These are phyloP conservation scores for Corinectria fuckeliana DNA, from an alignment of 2,329 filamentous ascomycete species.

Conservation along the genomic window DNA sequence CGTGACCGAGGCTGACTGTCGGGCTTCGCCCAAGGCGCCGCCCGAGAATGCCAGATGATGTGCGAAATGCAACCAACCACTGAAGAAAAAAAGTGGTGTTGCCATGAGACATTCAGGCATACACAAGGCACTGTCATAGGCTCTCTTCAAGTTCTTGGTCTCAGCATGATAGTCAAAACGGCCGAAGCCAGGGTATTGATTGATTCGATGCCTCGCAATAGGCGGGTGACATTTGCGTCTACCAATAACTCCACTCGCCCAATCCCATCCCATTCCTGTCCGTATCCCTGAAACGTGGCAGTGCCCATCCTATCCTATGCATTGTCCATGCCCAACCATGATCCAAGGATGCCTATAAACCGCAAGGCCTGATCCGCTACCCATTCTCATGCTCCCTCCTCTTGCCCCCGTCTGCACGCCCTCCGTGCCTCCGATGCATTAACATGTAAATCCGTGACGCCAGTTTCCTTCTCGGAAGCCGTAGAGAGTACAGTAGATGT, in stretches of 20 bases:
- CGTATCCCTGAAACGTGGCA: conserved; percentile 29
- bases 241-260: conserved; percentile 20
- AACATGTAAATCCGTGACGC: conserved; percentile 21
- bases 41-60: neutral
- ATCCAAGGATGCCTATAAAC: neutral
- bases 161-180: conserved; percentile 8
- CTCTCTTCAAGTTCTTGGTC: neutral
- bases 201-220: conserved; percentile 10
- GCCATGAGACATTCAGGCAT: conserved; percentile 9
- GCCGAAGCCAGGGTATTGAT: conserved; percentile 13
- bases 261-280: conserved; percentile 5
- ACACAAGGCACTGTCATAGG: conserved; percentile 6
- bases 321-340: conserved; percentile 20
- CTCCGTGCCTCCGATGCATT: conserved; percentile 21
- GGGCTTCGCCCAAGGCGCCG: conserved; percentile 20
- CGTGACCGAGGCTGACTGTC: conserved; percentile 18
- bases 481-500: conserved; percentile 4
- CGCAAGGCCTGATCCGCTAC: neutral
- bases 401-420: conserved; percentile 1
- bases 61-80: neutral
- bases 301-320: conserved; percentile 27
- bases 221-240: conserved; percentile 16
- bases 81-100: neutral
- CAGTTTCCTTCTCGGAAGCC: conserved; percentile 14
- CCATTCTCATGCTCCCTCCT: conserved; percentile 10